Percentiles rank a stretch among this genome's conserved stretches.
Conservation (phyloP, 345 rosid genomes). For the Hirschfeldia incana region DNA sequence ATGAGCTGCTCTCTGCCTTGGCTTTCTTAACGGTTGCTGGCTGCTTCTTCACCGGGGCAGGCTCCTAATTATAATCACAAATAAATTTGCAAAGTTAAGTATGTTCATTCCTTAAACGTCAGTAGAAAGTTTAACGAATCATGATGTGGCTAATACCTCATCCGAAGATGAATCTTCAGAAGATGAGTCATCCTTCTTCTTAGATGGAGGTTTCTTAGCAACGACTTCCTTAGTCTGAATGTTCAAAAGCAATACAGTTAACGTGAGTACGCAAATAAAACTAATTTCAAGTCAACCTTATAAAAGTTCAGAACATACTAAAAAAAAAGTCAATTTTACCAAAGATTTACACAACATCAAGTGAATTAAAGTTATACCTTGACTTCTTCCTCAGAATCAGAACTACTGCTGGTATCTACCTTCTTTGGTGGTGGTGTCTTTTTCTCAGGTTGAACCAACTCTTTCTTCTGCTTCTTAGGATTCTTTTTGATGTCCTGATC, state of each 20-base stretch:
- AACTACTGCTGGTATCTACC: constrained; percentile 43
- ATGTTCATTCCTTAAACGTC: neutral
- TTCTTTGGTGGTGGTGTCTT: constrained; percentile 46
- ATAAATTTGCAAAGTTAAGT: neutral
- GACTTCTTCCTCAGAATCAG: constrained; percentile 51
- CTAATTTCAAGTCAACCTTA: neutral
- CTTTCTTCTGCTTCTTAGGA: constrained; percentile 63
- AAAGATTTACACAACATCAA: neutral
- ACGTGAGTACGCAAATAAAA: neutral
- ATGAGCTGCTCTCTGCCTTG: constrained; percentile 42
- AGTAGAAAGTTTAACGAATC: neutral
- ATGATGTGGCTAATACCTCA: constrained; percentile 30
- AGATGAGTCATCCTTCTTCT: constrained; percentile 40
- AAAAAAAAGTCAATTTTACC: neutral
- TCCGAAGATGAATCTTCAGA: constrained; percentile 32
- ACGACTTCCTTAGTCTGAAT: constrained; percentile 27
- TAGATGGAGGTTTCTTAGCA: constrained; percentile 31
- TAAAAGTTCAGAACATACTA: neutral
- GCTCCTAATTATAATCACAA: constrained; percentile 23
- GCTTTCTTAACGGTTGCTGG: constrained; percentile 12
- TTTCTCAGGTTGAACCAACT: constrained; percentile 37
- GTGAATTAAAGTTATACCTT: constrained; percentile 32
- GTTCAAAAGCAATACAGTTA: neutral
- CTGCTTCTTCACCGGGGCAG: constrained; percentile 22
- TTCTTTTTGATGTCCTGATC: constrained; percentile 44